These are phyloP conservation scores for Lindgomyces ingoldianus DNA, from an alignment of 495 filamentous ascomycete genomes.

Conservation along the genomic window DNA sequence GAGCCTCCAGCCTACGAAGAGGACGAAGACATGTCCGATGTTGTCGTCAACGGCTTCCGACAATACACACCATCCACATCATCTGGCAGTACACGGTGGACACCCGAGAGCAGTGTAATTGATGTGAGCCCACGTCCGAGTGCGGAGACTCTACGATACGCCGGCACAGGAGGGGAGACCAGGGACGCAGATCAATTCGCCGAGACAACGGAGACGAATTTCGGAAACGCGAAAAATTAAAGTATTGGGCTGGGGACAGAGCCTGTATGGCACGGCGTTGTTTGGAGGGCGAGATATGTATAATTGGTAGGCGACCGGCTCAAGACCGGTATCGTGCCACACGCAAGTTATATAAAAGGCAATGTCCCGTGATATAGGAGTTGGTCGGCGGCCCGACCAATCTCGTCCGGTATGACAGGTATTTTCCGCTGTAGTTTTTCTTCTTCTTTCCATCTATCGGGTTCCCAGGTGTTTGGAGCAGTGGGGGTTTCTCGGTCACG, in stretches of 20 bases:
- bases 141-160: constrained; percentile 41
- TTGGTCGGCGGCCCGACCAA: too few relatives aligned
- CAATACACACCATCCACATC: constrained; percentile 34
- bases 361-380: too few relatives aligned
- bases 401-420: too few relatives aligned
- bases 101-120: constrained; percentile 42
- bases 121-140: constrained; percentile 42
- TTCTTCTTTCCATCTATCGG: too few relatives aligned
- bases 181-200: neutral
- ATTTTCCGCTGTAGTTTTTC: too few relatives aligned
- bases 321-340: too few relatives aligned
- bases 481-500: too few relatives aligned
- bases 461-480: too few relatives aligned
- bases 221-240: constrained; percentile 22
- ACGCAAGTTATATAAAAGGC: too few relatives aligned
- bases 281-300: too few relatives aligned
- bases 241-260: neutral
- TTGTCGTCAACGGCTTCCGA: constrained; percentile 39
- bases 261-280: neutral
- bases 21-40: constrained; percentile 28
- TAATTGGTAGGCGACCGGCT: too few relatives aligned
- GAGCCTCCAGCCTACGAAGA: constrained; percentile 31
- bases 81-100: constrained; percentile 24
- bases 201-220: constrained; percentile 25
- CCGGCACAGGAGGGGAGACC: too few relatives aligned